Base-by-base conservation (phyloP, 2,329 filamentous ascomycete genomes). In the Monosporascus sp. region DNA sequence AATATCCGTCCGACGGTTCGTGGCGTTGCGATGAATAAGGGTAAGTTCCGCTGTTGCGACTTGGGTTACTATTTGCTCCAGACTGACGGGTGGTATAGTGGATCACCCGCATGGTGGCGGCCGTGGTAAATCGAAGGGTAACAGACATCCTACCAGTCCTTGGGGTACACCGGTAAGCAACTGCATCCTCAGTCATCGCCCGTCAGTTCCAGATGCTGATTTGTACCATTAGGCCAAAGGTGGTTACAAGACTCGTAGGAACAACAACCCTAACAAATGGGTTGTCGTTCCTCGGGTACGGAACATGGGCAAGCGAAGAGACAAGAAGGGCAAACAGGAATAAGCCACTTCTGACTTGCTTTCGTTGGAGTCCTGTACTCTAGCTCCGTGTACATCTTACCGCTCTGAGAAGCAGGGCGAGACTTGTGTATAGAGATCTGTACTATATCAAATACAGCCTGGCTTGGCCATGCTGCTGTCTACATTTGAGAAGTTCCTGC, bases 81-180 rank as follows among this genome's bases (percentile, higher is more conserved):
- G 55, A 24, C 53, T 59, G 41, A 58, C 51, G 22, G 18, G 52
- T 14, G 14, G 37, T 56, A 45, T 64, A 84, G 89, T 85, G 64
- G 94, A 99, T 68, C 94, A 99, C 80, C 94, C 94, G 67, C 94
- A 99, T 72, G 94, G 94, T 82, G 94, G 94, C 88, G 94, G 94
- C 74, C 85, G 95, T 80, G 94, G 94, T 77, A 99, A 99, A 77
- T 97, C 91, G 53, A 99, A 99, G 89, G 91, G 94, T 84, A 96
- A 97, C 69, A 85, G 92, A 56, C 81, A 96, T 68, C 94, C 95
- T 37, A 90, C 94, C 64, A 96, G 90, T 75, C 94, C 94, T 54
- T 99, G 95, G 94, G 94, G 95, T 70, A 87, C 85, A 68, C 93
- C 90, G 68, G 91, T 95, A 87, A 76, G 90, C 83, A 60, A 39